Evolutionary conservation across 1,284 basidiomycete species (phyloP).

Genomic region (Boletellus deceptivus): DNA sequence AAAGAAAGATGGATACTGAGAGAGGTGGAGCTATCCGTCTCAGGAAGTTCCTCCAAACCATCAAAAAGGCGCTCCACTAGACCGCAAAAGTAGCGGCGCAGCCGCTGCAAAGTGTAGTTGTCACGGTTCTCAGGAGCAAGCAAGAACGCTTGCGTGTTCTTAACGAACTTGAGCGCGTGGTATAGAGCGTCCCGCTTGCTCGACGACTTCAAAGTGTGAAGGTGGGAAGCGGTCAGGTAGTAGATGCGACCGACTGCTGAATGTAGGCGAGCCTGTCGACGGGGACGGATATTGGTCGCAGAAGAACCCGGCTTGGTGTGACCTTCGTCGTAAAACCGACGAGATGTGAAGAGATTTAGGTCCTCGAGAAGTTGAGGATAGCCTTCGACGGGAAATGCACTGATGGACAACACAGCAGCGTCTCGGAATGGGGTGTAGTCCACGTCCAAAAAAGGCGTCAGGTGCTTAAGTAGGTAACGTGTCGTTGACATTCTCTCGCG

Average conservation of each 20-base stretch:
- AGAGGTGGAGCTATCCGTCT: slow-evolving; percentile 77
- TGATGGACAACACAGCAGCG: slow-evolving; percentile 84
- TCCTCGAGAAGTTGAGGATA: slow-evolving; percentile 86
- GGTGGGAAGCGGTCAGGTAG: slow-evolving; percentile 76
- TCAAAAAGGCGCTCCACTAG: slow-evolving; percentile 86
- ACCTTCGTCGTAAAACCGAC: slow-evolving; percentile 81
- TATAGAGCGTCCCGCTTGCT: slow-evolving; percentile 72
- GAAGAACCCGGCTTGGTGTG: slow-evolving; percentile 59
- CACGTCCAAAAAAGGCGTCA: slow-evolving; percentile 85
- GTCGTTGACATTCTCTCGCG: slow-evolving; percentile 76
- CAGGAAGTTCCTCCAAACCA: slow-evolving; percentile 67
- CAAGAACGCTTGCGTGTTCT: slow-evolving; percentile 78
- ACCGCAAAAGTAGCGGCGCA: slow-evolving; percentile 89
- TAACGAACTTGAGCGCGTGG: slow-evolving; percentile 84
- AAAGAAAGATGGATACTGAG: slow-evolving; percentile 76
- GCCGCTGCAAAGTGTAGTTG: slow-evolving; percentile 76
- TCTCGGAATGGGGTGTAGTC: slow-evolving; percentile 84
- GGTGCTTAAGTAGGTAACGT: slow-evolving; percentile 80
- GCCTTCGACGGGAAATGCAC: slow-evolving; percentile 75
- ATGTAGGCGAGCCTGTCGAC: slow-evolving; percentile 80
- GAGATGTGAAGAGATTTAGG: slow-evolving; percentile 74
- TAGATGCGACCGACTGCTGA: slow-evolving; percentile 91
- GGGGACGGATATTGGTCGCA: slow-evolving; percentile 57
- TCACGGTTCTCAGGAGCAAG: slow-evolving; percentile 70
- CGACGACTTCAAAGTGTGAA: slow-evolving; percentile 71